Evolutionary conservation across 1,139 yeast genomes (phyloP), one percentile per base, ranked within the genome.

Genomic region (Saccharomyces pastorianus): DNA sequence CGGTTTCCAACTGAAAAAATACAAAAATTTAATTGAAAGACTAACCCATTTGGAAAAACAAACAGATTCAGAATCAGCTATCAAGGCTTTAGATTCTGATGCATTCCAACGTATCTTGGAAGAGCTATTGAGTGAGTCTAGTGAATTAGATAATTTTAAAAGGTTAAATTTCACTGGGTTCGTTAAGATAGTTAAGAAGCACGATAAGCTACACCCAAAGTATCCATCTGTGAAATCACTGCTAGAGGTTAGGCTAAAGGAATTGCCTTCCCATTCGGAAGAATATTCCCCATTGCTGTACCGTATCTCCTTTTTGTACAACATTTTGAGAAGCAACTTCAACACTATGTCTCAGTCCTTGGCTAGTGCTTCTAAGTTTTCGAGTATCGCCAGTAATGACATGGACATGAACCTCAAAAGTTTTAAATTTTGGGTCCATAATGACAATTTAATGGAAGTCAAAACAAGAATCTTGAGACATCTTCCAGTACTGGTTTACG

Each of bases 381-480:
- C 71, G 20, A 62, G 64, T 42, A 63, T 68, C 17, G 60, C 60
- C 14, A 62, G 67, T 25, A 57, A 58, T 47, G 56, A 55, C 29
- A 61, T 62, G 3, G 77, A 77, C 55, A 77, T 80, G 44, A 84
- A 84, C 50, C 87, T 76, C 70, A 88, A 87, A 64, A 84, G 89
- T 27, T 84, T 85, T 72, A 89, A 89, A 73, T 91, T 91, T 71
- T 93, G 99, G 99, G 79, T 93, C 51, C 98, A 93, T 68, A 93
- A 93, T 14, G 99, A 93, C 65, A 90, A 93, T 69, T 76, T 91
- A 68, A 91, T 91, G 96, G 98, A 93, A 72, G 96, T 90, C 55
- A 93, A 93, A 73, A 89, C 98, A 26, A 84, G 90, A 59, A 88
- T 93, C 60, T 79, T 93, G 67, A 85, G 98, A 70, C 96, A 90